These are phyloP conservation scores for Neltuma alba DNA, from an alignment of 306 rosid species.

Conservation along the genomic window DNA sequence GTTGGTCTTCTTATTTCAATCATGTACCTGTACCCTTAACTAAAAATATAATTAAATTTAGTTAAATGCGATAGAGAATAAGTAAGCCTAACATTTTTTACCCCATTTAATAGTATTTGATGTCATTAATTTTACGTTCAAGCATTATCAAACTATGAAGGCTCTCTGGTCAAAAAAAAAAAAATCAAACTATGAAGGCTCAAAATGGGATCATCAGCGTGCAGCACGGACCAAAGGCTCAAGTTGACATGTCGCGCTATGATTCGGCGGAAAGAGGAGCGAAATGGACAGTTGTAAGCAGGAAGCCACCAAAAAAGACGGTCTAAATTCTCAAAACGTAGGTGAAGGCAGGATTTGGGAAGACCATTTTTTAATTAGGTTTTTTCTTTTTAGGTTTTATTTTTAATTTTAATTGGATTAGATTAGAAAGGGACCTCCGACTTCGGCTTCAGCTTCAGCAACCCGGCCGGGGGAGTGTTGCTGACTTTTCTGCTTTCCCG, in stretches of 20 bases:
- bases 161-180: too few relatives aligned
- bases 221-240: neutral
- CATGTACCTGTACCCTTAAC: too few relatives aligned
- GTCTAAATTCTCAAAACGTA: neutral
- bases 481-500: neutral
- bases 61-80: neutral
- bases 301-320: neutral
- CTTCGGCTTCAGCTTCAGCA: neutral
- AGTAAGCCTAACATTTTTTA: too few relatives aligned
- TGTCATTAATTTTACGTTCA: too few relatives aligned
- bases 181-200: too few relatives aligned
- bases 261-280: neutral
- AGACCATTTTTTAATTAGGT: neutral
- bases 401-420: neutral
- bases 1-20: neutral
- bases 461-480: neutral
- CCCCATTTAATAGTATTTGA: too few relatives aligned
- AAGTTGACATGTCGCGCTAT: neutral
- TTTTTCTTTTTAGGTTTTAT: conserved; percentile 20
- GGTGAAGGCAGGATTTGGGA: neutral
- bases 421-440: conserved; percentile 14
- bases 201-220: neutral
- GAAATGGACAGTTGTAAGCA: neutral
- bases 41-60: too few relatives aligned
- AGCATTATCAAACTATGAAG: too few relatives aligned